These are phyloP conservation scores for Populus hybrid DNA, from an alignment of 441 rosid genomes.

Conservation along the genomic window DNA sequence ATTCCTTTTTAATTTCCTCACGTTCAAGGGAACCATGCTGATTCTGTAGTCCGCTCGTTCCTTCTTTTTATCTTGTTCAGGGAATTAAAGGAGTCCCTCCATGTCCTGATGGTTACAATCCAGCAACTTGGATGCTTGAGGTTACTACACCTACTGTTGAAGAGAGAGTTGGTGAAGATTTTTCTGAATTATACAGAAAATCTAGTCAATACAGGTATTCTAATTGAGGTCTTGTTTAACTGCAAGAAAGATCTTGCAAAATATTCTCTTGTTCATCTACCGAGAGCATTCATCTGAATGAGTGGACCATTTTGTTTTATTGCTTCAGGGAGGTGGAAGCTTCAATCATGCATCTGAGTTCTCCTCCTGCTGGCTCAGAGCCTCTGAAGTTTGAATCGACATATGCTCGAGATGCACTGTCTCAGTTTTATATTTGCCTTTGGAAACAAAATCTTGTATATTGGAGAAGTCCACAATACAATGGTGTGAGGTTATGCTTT, in stretches of 20 bases:
- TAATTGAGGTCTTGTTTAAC: not conserved
- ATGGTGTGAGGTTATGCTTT: slow-evolving; percentile 62
- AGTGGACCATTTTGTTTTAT: slow-evolving; percentile 8
- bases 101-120: slow-evolving; percentile 56
- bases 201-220: slow-evolving; percentile 60
- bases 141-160: slow-evolving; percentile 54
- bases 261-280: not conserved
- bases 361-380: slow-evolving; percentile 63
- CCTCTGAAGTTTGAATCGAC: slow-evolving; percentile 57
- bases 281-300: slow-evolving; percentile 3
- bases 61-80: slow-evolving; percentile 6
- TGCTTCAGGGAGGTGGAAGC: slow-evolving; percentile 64
- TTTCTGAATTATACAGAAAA: slow-evolving; percentile 51
- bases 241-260: not conserved
- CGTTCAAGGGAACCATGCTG: slow-evolving; percentile 46
- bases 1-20: not conserved
- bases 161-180: slow-evolving; percentile 51
- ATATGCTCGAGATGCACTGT: slow-evolving; percentile 47
- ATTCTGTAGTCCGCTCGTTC: slow-evolving; percentile 31
- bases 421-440: slow-evolving; percentile 66
- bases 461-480: slow-evolving; percentile 97
- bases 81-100: slow-evolving; percentile 11
- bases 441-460: slow-evolving; percentile 91
- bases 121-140: slow-evolving; percentile 96
- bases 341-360: slow-evolving; percentile 51